These are phyloP conservation scores for Cyclaneusma minus DNA, from an alignment of 2,329 filamentous ascomycete species.

Conservation along the genomic window DNA sequence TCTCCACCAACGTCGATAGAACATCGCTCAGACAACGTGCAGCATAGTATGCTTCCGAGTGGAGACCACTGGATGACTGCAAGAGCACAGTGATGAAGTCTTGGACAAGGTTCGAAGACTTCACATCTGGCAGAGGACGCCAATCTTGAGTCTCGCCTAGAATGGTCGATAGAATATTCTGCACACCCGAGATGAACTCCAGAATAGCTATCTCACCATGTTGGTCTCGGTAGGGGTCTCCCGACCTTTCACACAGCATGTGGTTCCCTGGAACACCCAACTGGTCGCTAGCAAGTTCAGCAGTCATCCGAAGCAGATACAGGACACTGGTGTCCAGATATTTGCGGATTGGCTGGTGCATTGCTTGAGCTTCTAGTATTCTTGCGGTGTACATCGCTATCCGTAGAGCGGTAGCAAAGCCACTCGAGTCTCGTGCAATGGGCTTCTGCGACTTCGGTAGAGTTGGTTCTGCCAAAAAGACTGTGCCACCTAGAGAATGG, in stretches of 20 bases:
- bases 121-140: slow-evolving; percentile 19
- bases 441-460: slow-evolving; percentile 8
- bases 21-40: slow-evolving; percentile 35
- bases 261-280: slow-evolving; percentile 24
- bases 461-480: slow-evolving; percentile 39
- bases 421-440: slow-evolving; percentile 45
- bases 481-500: slow-evolving; percentile 53
- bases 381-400: slow-evolving; percentile 57
- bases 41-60: slow-evolving; percentile 32
- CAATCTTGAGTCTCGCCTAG: slow-evolving; percentile 28
- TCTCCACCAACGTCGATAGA: slow-evolving; percentile 29
- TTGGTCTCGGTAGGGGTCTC: too few species aligned
- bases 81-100: slow-evolving; percentile 29
- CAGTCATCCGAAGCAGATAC: slow-evolving; percentile 32
- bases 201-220: slow-evolving; percentile 13
- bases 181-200: slow-evolving; percentile 7
- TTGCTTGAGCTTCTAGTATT: slow-evolving; percentile 31
- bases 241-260: slow-evolving; percentile 30
- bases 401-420: slow-evolving; percentile 57
- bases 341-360: slow-evolving; percentile 23
- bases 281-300: slow-evolving; percentile 37
- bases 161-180: slow-evolving; percentile 3
- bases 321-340: slow-evolving; percentile 36
- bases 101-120: slow-evolving; percentile 22
- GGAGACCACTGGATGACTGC: slow-evolving; percentile 25